Evolutionary conservation across 2,329 filamentous ascomycete genomes (phyloP).

Genomic region (Penicillium hesseltinei): DNA sequence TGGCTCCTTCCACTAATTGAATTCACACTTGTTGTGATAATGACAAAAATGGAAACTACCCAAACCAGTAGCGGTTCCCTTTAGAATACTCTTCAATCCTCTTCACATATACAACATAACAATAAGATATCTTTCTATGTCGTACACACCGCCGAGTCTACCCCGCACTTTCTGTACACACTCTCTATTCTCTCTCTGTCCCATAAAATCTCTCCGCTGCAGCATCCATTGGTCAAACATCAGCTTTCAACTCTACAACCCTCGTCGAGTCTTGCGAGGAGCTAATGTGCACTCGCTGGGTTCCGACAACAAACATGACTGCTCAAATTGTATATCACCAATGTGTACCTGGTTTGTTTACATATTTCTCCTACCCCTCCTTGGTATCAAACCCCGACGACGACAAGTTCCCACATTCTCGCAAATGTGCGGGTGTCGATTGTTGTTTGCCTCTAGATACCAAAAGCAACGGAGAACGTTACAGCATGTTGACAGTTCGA

Average conservation of each 20-base stretch:
- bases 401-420: slow-evolving; percentile 22
- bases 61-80: too few relatives aligned
- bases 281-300: background rate
- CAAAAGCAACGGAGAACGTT: slow-evolving; percentile 13
- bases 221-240: too few relatives aligned
- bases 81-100: too few relatives aligned
- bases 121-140: too few relatives aligned
- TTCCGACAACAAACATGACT: background rate
- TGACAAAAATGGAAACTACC: too few relatives aligned
- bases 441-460: slow-evolving; percentile 24
- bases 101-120: too few relatives aligned
- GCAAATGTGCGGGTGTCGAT: slow-evolving; percentile 23
- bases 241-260: background rate
- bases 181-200: background rate
- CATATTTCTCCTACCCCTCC: background rate
- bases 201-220: background rate
- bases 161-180: background rate
- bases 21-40: too few relatives aligned
- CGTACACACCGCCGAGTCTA: too few relatives aligned
- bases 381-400: slow-evolving; percentile 21
- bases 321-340: background rate
- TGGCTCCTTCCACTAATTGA: too few relatives aligned
- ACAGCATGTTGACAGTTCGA: slow-evolving; percentile 20
- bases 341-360: background rate
- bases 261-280: background rate